A percentile compares a stretch with the other conserved stretches of the same genome.
Conservation (phyloP, 768 basidiomycete genomes). For the Boletellus emodensis region DNA sequence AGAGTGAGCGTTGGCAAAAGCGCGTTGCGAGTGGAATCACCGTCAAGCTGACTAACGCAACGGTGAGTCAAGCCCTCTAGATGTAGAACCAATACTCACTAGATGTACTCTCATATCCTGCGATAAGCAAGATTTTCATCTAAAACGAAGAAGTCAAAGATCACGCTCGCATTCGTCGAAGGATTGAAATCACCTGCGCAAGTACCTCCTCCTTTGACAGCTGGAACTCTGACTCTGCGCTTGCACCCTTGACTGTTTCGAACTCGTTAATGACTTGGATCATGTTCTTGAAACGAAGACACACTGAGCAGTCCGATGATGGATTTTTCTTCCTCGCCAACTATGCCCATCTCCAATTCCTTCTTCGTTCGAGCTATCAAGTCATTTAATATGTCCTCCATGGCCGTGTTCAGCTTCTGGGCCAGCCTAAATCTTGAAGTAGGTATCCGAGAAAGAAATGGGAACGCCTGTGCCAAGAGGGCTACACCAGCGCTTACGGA, state of each 20-base stretch:
- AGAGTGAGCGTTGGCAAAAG: not conserved
- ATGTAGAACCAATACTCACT: conserved; percentile 6
- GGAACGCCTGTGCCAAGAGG: conserved; percentile 37
- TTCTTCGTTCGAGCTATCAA: conserved; percentile 36
- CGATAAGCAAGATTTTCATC: conserved; percentile 21
- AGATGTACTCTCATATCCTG: conserved; percentile 23
- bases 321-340: conserved; percentile 22
- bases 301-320: conserved; percentile 25
- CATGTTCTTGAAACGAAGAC: conserved; percentile 10
- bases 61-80: not conserved
- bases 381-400: conserved; percentile 39
- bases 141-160: not conserved
- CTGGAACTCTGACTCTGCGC: conserved; percentile 18
- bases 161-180: not conserved
- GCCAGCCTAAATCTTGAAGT: conserved; percentile 32
- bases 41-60: conserved; percentile 17
- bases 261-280: not conserved
- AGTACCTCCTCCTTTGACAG: conserved; percentile 29
- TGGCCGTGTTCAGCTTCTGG: conserved; percentile 29
- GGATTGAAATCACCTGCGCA: conserved; percentile 15
- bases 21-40: not conserved
- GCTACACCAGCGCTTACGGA: conserved; percentile 28
- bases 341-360: conserved; percentile 26
- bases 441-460: conserved; percentile 35
- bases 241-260: conserved; percentile 36